Evolutionary conservation across 139 green algal species (phyloP), one percentile per base, ranked within the genome.

Genomic region (Chlamydomonas asymmetrica): DNA sequence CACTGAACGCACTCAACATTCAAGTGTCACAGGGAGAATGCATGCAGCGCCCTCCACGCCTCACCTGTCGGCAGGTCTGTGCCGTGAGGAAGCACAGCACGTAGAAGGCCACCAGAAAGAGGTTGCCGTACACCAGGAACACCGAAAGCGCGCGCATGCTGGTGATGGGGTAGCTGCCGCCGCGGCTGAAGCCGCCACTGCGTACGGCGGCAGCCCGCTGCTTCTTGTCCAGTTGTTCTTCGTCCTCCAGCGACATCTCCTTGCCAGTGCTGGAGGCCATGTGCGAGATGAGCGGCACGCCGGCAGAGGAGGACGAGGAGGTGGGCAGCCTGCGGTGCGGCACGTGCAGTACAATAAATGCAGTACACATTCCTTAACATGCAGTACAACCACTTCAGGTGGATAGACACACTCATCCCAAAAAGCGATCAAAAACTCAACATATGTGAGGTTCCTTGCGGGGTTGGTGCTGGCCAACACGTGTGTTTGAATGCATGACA

Each of bases 11-110:
- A n/a, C n/a, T n/a, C n/a, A n/a, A n/a, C n/a, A n/a, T n/a, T n/a
- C n/a, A n/a, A n/a, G n/a, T n/a, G n/a, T n/a, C n/a, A n/a, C n/a
- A n/a, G n/a, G n/a, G n/a, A n/a, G n/a, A n/a, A n/a, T n/a, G n/a
- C n/a, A n/a, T n/a, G n/a, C n/a, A n/a, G n/a, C n/a, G n/a, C n/a
- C n/a, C n/a, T n/a, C n/a, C n/a, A n/a, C 9, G 50, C n/a, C 50
- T 20, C 25, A 61, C 43, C 68, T 73, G 85, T 63, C 85, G 82
- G 59, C 52, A 79, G 63, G 71, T 73, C 78, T 90, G 85, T 23
- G 80, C 67, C 16, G 72, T 45, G 13, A 90, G 74, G 80, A 89
- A 89, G 74, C 82, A 84, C 38, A 89, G 63, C 45, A 87, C 60
- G 57, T 66, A 84, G 57, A 65, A 32, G 56, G 64, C n/a, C 41